Conservation (phyloP, 495 filamentous ascomycete species). For the Penicillium ucsense region DNA sequence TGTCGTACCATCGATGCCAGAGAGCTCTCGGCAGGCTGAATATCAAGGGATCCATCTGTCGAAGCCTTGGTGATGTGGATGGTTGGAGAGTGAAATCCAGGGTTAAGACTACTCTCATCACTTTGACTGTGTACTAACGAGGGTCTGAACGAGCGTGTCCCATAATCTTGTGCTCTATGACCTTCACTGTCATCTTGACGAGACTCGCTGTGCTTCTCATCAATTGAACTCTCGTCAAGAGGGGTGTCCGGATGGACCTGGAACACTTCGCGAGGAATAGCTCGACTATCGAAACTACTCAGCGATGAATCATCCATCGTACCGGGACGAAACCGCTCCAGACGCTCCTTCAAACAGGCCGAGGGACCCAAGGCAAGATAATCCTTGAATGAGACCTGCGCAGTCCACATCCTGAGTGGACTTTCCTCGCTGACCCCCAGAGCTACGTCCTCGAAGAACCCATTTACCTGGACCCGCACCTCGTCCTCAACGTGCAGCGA, state of each 20-base stretch:
- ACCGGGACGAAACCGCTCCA: conserved; percentile 16
- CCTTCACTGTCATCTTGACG: conserved; percentile 1
- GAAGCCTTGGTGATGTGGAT: conserved; percentile 27
- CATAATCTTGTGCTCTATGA: conserved; percentile 1
- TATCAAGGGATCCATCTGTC: conserved; percentile 16
- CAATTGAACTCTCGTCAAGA: neutral
- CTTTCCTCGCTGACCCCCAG: conserved; percentile 30
- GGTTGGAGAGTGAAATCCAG: conserved; percentile 13
- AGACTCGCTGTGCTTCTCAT: neutral
- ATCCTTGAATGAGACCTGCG: conserved; percentile 37
- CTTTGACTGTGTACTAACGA: conserved; percentile 17
- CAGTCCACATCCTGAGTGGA: conserved; percentile 45
- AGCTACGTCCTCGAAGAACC: conserved; percentile 48
- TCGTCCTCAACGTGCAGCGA: conserved; percentile 36
- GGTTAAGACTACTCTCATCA: conserved; percentile 5
- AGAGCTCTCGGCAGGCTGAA: conserved; percentile 12
- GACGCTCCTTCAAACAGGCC: conserved; percentile 21
- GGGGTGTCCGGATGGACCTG: conserved; percentile 3
- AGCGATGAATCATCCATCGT: conserved; percentile 24
- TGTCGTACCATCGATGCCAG: conserved; percentile 6
- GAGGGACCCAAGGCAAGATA: conserved; percentile 28
- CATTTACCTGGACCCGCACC: conserved; percentile 50
- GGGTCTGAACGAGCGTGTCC: conserved; percentile 10
- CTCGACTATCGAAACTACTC: conserved; percentile 26
- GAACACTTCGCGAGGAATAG: conserved; percentile 13